Evolutionary conservation across 2,329 filamentous ascomycete species (phyloP), one percentile per base, ranked within the genome.

Genomic region (Pyrenophora graminea): DNA sequence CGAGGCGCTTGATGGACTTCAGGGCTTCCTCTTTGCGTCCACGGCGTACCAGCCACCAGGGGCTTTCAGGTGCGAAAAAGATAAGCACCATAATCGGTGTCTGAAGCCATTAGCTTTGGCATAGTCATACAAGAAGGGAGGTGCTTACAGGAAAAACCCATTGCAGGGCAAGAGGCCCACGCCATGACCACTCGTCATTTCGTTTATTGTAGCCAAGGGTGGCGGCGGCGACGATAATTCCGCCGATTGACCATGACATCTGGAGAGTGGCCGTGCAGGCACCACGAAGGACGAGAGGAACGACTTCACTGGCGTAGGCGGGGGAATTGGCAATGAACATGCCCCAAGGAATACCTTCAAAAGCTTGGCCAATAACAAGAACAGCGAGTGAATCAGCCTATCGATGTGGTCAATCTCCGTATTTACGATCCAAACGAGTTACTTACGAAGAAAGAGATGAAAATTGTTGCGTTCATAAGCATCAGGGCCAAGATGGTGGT

Each of bases 321-420:
- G 83, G 83, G 3, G 83, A 79, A 63, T 85, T 85, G 62, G 82
- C 82, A 59, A 85, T 83, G 65, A 86, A 86, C 63, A 86, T 79
- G 13, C 84, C 83, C 83, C 83, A 85, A 1, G 84, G 83, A 2
- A 86, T 61, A 57, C 84, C 83, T 66, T 85, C 82, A 31, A 86
- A 76, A 32, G 83, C 71, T 72, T 86, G 83, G 32, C 79, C 75
- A 9, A 76, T 77, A 58, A 84, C 78, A 17, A 79, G 71, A 8
- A 80, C 66, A 3, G 70, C 55, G 15, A 79, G 72, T 0, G 76
- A 77, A 27, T 78, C 63, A 34, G 76, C 78, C 57, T 59, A 38
- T 18, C 10, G 4, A 32, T 7, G 12, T 1, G 3, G 27, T 59
- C 8, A 59, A 42, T 4, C 9, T 6, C 9, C 0, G n/a, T 7